Percentiles rank a stretch among this genome's conserved stretches.
These are phyloP conservation scores for Plantago major DNA, from an alignment of 257 asterid species.

Conservation along the genomic window DNA sequence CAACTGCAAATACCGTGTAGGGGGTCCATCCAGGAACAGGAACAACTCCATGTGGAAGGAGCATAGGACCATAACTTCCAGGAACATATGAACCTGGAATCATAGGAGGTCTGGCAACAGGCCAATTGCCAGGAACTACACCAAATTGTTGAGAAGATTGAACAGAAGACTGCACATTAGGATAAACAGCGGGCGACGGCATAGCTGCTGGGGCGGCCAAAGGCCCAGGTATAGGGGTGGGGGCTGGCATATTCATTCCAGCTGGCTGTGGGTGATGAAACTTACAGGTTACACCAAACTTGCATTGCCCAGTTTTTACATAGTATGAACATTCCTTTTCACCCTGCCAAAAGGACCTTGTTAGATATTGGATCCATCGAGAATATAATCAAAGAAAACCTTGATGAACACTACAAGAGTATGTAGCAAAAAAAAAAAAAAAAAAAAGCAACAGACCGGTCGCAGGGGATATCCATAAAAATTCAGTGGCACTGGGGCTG, in stretches of 20 bases:
- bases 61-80: slow-evolving; percentile 69
- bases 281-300: slow-evolving; percentile 89
- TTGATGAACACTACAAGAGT: slow-evolving; percentile 15
- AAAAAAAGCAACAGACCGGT: slow-evolving; percentile 56
- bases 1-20: slow-evolving; percentile 50
- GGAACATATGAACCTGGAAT: slow-evolving; percentile 70
- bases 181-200: slow-evolving; percentile 52
- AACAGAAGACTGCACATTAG: slow-evolving; percentile 53
- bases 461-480: slow-evolving; percentile 81
- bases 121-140: slow-evolving; percentile 80
- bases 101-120: slow-evolving; percentile 64
- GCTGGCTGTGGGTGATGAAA: slow-evolving; percentile 95
- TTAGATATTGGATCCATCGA: not conserved
- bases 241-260: slow-evolving; percentile 46
- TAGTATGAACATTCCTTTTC: slow-evolving; percentile 88
- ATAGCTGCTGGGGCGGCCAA: slow-evolving; percentile 48
- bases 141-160: slow-evolving; percentile 88
- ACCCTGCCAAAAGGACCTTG: slow-evolving; percentile 48
- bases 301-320: slow-evolving; percentile 86
- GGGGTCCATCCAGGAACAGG: slow-evolving; percentile 84
- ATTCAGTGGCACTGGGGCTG: slow-evolving; percentile 52
- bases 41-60: slow-evolving; percentile 76
- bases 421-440: too few species aligned
- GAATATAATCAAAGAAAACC: slow-evolving; percentile 23
- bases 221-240: slow-evolving; percentile 48